phyloP scores from a whole-genome alignment of 768 basidiomycete species.

The Boletus huronensis region DNA sequence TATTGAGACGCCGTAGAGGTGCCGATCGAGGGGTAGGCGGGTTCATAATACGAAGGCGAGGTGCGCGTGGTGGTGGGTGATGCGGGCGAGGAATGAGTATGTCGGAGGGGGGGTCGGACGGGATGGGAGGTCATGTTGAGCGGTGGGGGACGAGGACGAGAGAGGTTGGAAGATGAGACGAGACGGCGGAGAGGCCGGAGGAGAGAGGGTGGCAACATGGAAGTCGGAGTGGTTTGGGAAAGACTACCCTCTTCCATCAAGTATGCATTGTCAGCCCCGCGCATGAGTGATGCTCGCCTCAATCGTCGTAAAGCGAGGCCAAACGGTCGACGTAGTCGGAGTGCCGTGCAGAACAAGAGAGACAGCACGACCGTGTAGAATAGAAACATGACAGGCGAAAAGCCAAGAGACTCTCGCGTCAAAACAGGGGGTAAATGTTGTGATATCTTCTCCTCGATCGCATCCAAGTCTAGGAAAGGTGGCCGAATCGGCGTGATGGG shows the following conservation, averaged over 20 bases:
- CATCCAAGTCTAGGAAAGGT: slow-evolving; percentile 54
- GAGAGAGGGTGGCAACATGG: slow-evolving; percentile 22
- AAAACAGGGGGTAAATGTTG: slow-evolving; percentile 66
- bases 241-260: slow-evolving; percentile 47
- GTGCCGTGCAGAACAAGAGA: slow-evolving; percentile 42
- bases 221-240: slow-evolving; percentile 13
- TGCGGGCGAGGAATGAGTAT: slow-evolving; percentile 19
- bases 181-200: slow-evolving; percentile 30
- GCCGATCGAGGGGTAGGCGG: slow-evolving; percentile 23
- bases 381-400: slow-evolving; percentile 63
- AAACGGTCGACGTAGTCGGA: slow-evolving; percentile 58
- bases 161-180: slow-evolving; percentile 15
- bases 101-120: slow-evolving; percentile 16
- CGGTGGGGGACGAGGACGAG: slow-evolving; percentile 24
- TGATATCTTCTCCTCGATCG: slow-evolving; percentile 59
- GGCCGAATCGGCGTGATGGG: slow-evolving; percentile 65
- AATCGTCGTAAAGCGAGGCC: slow-evolving; percentile 42
- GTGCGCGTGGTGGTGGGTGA: slow-evolving; percentile 10
- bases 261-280: slow-evolving; percentile 26
- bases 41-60: slow-evolving; percentile 16
- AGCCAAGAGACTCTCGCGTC: slow-evolving; percentile 62
- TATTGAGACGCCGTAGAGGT: slow-evolving; percentile 34
- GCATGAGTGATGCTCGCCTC: slow-evolving; percentile 41
- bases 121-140: slow-evolving; percentile 11
- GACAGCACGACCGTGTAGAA: slow-evolving; percentile 48